A percentile compares a stretch with the other conserved stretches of the same genome.
Evolutionary conservation across 257 asterid genomes (phyloP).

Genomic region (Solanum raphanifolium): DNA sequence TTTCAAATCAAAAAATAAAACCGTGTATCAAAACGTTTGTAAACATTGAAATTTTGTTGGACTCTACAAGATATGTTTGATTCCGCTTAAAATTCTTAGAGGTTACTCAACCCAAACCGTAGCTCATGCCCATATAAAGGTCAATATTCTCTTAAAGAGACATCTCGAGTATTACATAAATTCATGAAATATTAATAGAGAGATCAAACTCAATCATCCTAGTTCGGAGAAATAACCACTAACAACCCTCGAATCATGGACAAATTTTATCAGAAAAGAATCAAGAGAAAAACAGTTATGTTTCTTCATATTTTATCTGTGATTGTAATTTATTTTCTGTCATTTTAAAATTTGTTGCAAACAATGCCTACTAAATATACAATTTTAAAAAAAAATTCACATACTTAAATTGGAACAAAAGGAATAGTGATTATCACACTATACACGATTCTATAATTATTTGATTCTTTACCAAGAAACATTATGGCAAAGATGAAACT

Average conservation of each 20-base stretch:
- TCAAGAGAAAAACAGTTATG: too few species aligned
- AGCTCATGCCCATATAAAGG: too few species aligned
- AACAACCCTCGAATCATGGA: background rate
- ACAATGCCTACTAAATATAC: background rate
- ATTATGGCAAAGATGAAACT: background rate
- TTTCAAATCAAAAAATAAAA: too few species aligned
- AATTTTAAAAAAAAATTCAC: accelerated
- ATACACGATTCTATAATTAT: background rate
- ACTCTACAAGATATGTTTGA: too few species aligned
- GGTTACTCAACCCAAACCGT: too few species aligned
- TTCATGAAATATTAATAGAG: background rate
- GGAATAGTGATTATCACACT: background rate
- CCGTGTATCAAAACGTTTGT: background rate
- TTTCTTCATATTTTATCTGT: too few species aligned
- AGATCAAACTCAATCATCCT: background rate
- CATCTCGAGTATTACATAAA: too few species aligned
- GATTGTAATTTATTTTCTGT: background rate
- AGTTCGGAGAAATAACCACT: background rate
- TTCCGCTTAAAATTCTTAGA: too few species aligned
- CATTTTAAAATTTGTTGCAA: too few species aligned
- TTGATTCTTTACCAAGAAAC: background rate
- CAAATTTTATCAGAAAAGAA: too few species aligned
- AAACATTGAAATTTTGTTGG: too few species aligned
- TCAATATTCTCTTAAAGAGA: too few species aligned
- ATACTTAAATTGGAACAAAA: background rate